Base-by-base conservation (phyloP, 108 stramenopile genomes). In the Nitzschia palea region DNA sequence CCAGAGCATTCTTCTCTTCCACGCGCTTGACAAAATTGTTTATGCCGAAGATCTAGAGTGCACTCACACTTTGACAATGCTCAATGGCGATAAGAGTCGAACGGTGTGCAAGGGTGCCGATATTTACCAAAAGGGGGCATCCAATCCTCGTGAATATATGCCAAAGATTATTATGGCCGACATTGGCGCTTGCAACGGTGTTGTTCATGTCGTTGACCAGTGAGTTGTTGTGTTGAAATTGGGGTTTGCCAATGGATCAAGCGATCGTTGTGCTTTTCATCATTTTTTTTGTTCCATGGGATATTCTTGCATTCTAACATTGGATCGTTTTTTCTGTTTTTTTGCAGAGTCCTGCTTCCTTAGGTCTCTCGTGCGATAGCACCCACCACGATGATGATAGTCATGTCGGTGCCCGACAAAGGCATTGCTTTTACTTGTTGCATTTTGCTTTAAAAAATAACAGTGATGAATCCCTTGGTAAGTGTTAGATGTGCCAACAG, bases 191-290 rank as follows among this genome's bases (percentile, higher is more conserved):
- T 64, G 55, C 59, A 82, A 88, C 64, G 82, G 84, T 6, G 36
- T 88, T 27, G 30, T 86, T 55, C 83, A 88, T 53, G 75, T 67
- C 4, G 67, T 88, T 42, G 80, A 86, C 42, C 25, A 36, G 62
- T 22, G 64, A 70, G 37, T 40, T 40, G 10, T 40, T 40, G 37
- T 40, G 6, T 6, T 40, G 12, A 40, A 10, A 40, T 12, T 40
- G 37, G 12, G 6, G 37, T 12, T 40, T 6, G 37, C 12, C 37
- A 12, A 40, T 40, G 37, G 37, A 40, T 40, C 10, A 12, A 40
- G 6, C 10, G 37, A 40, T 40, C 10, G 37, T 12, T 40, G 37
- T 40, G 6, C 37, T 40, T 12, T 12, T 40, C 37, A 40, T 12
- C 37, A 12, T 40, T 40, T 6, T 40, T 40, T 12, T 40, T 40